Evolutionary conservation across 768 basidiomycete genomes (phyloP), one percentile per base, ranked within the genome.

Genomic region (Agrocybe praecox): DNA sequence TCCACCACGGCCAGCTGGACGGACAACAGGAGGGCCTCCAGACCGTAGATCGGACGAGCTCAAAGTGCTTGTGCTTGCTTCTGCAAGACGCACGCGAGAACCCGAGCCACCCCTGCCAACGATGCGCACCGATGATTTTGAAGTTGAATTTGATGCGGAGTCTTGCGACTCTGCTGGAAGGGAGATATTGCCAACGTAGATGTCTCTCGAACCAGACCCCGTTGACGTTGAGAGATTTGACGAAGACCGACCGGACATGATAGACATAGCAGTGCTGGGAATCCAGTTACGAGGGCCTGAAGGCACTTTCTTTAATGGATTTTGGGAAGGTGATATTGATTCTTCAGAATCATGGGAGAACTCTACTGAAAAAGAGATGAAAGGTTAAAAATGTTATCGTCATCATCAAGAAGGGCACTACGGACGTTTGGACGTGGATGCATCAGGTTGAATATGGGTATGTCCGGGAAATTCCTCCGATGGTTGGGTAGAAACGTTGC

Each of bases 41-140:
- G 34, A 43, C n/a, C 49, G 46, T 18, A 56, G 34, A 6, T 12
- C 48, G 29, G 32, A 29, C 33, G 60, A 33, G 46, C 49, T 17
- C 32, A 21, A 7, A 57, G 29, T 12, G 47, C 26, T 24, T 40
- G 44, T 21, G 51, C 32, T 55, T 60, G 24, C 14, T 44, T 26
- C 57, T 18, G 62, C 56, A 29, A 40, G 21, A 15, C 64, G 64
- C 18, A 57, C 53, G 7, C 60, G 52, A 6, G 64, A 65, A 15
- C 64, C 64, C 11, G 55, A 57, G 1, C 64, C 64, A 9, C 64
- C 64, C 19, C 64, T 36, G 17, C 64, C 64, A 40, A 65, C 62
- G 9, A 65, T 53, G n/a, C 64, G 64, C 1, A 61, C 36, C 22
- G 49, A 45, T 45, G 57, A 46, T 11, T 24, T 21, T 12, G 36